Base-by-base conservation (phyloP, 108 stramenopile genomes). In the Hondaea fermentalgiana region DNA sequence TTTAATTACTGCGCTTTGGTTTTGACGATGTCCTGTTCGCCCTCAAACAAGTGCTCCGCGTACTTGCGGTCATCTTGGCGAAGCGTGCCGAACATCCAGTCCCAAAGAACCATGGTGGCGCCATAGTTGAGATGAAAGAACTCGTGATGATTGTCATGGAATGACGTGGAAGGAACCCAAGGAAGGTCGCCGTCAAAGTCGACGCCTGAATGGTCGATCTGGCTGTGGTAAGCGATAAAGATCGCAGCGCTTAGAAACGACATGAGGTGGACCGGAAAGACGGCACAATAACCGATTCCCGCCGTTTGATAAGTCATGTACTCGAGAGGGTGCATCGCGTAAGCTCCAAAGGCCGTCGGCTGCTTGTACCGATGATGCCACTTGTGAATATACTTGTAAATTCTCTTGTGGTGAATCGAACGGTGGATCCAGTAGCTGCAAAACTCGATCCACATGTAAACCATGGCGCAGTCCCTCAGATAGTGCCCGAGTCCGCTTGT, bases 331-430 rank as follows among this genome's bases (percentile, higher is more conserved):
- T 83, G 76, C 45, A 83, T 83, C 0, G 76, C 76, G 51, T 53
- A 83, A 3, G 76, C 76, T 6, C 76, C 76, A 83, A 89, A 89
- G 35, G 88, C 88, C 5, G 88, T 89, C 28, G 88, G 71, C 55
- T 72, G 72, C 88, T 89, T 89, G 71, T 72, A 90, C 29, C 60
- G 29, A 47, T 90, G 89, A 58, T 90, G 89, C 43, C 60, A 59
- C 72, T 90, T 90, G 87, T 90, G 89, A 45, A 90, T 45, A 60
- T 87, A 87, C 59, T 90, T 90, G 87, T 90, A 90, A 28, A 90
- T 60, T 53, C 57, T 59, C 44, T 87, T 87, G 87, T 60, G 49
- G 57, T 90, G 89, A 29, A 90, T 28, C n/a, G 60, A 6, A 5
- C 89, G 10, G 89, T 90, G 89, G 60, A 69, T 87, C 76, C 76